Evolutionary conservation across 1,284 basidiomycete species (phyloP), one percentile per base, ranked within the genome.

Genomic region (Sporisorium graminicola): DNA sequence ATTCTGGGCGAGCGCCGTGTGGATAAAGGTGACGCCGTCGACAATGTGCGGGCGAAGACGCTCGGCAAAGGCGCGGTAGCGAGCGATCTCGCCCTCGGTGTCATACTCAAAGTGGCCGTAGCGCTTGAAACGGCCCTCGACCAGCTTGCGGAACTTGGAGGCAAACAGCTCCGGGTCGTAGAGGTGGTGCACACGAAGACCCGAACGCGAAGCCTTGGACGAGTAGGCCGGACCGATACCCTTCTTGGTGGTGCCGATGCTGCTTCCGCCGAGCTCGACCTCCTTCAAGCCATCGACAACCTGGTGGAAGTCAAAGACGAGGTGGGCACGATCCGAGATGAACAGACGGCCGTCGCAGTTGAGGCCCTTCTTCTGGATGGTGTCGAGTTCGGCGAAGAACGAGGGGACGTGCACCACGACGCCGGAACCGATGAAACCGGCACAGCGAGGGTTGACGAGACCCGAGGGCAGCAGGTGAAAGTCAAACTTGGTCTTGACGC

Each of bases 181-280:
- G 54, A 99, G 89, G 87, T 99, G 96, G 87, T 99, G 96, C 2
- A 99, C 92, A 57, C 96, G 91, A 55, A 99, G 89, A 68, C 96
- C 96, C 0, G 95, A 98, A 61, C 96, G 92, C 40, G 94, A 97
- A 13, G 97, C 95, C 88, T 99, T 99, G 72, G 93, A 93, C 59
- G 95, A 97, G 89, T 99, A 99, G 13, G 96, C 93, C 87, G 96
- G 96, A 87, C 97, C 96, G 84, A 99, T 98, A 61, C 96, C 96
- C 87, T 92, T 95, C 90, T 93, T 95, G 62, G 96, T 99, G 47
- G 96, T 99, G 52, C 96, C 96, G 86, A 99, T 98, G 86, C 93
- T 88, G 65, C 82, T 92, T 20, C 94, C 94, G 37, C 97, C 97
- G 16, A 98, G 90, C 87, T 99, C 96, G 52, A 95, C 93, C 87